phyloP scores from a whole-genome alignment of 2,329 filamentous ascomycete species.

The Colletotrichum musae region DNA sequence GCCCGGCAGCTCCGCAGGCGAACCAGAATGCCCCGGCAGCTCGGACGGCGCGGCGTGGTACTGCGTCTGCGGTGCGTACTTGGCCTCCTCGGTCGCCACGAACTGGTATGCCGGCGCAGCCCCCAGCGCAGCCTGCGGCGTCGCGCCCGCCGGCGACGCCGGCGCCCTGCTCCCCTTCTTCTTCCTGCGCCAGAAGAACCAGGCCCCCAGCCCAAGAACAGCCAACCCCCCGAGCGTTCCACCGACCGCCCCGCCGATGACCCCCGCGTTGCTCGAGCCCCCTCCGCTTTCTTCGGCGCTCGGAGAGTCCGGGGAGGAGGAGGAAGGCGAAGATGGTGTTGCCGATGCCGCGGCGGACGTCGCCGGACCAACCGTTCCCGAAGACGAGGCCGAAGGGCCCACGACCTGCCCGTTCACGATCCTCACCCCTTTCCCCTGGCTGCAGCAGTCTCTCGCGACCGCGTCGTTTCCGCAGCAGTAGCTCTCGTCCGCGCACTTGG shows the following conservation, averaged over 20 bases:
- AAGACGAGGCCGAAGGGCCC: not conserved
- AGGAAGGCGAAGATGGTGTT: not conserved
- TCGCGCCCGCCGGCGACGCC: too few relatives aligned
- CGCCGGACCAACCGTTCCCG: not conserved
- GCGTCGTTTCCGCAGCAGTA: constrained; percentile 7
- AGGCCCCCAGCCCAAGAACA: not conserved
- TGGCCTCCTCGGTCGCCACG: not conserved
- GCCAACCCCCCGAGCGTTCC: not conserved
- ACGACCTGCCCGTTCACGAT: constrained; percentile 8
- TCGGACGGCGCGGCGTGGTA: too few relatives aligned
- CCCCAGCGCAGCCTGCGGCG: not conserved
- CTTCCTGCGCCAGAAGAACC: constrained; percentile 5
- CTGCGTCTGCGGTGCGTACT: not conserved
- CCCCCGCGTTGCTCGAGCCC: not conserved
- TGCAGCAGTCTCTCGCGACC: not conserved
- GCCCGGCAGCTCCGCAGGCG: too few relatives aligned
- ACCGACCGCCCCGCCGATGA: constrained; percentile 8
- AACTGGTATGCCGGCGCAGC: not conserved
- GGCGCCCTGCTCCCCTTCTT: not conserved
- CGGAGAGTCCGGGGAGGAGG: too few relatives aligned
- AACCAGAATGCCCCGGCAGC: too few relatives aligned
- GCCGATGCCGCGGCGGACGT: not conserved
- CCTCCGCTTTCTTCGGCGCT: not conserved
- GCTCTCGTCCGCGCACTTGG: not conserved
- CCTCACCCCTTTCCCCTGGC: not conserved